Percentiles rank a stretch among this genome's conserved stretches.
Evolutionary conservation across 176 grass and related monocot genomes (phyloP).

Genomic region (Musa schizocarpa): DNA sequence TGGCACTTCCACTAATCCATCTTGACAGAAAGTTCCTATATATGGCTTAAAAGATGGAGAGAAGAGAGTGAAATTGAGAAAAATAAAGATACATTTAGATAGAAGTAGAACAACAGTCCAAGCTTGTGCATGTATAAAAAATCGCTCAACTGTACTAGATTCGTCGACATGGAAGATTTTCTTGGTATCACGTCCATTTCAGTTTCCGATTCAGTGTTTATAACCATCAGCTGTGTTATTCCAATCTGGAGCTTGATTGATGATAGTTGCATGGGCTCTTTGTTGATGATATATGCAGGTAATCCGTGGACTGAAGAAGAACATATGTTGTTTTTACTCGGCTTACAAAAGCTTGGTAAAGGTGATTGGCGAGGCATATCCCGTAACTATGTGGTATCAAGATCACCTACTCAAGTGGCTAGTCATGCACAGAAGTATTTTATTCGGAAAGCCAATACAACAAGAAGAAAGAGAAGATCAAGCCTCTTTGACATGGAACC

Average conservation of each 20-base stretch:
- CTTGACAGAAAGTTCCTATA: no score
- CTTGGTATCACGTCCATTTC: no score
- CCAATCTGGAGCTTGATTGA: neutral
- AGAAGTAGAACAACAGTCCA: no score
- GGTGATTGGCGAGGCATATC: constrained; percentile 98
- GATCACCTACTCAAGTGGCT: constrained; percentile 95
- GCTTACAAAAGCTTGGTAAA: constrained; percentile 93
- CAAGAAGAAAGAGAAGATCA: constrained; percentile 86
- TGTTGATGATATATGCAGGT: constrained; percentile 35
- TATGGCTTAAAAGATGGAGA: no score
- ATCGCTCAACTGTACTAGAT: no score
- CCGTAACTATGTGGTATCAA: constrained; percentile 88
- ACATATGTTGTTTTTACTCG: constrained; percentile 83
- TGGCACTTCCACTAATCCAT: no score
- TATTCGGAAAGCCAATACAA: constrained; percentile 84
- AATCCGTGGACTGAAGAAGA: constrained; percentile 99
- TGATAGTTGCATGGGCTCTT: neutral
- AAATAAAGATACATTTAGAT: no score
- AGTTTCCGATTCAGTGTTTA: no score
- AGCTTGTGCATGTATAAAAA: no score
- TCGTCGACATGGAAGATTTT: no score
- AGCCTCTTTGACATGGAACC: constrained; percentile 95
- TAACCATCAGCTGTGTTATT: neutral
- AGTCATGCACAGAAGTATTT: constrained; percentile 99
- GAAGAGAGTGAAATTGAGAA: no score